Evolutionary conservation across 192 early-diverging fungal genomes (phyloP).

Genomic region (Backusella liffmaniae): DNA sequence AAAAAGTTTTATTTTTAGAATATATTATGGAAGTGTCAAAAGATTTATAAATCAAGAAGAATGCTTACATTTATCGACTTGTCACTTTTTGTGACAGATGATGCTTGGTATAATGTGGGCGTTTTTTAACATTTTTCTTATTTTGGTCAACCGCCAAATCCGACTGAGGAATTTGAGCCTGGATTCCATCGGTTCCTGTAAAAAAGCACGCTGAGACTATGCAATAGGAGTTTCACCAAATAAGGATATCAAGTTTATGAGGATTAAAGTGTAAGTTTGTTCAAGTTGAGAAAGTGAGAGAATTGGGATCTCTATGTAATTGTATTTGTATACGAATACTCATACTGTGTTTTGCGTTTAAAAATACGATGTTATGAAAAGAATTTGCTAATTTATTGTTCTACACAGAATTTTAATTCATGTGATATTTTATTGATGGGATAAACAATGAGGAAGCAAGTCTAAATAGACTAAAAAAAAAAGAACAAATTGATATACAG

Average conservation of each 20-base stretch:
- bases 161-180: neutral
- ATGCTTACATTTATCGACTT: too few species aligned
- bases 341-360: neutral
- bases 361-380: too few species aligned
- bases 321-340: neutral
- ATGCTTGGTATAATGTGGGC: too few species aligned
- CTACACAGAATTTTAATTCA: neutral
- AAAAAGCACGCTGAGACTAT: too few species aligned
- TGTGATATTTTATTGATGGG: neutral
- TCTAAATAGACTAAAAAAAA: neutral
- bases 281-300: too few species aligned
- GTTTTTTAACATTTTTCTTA: neutral
- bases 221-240: neutral
- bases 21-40: neutral
- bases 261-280: neutral
- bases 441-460: neutral
- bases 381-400: neutral
- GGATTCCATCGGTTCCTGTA: too few species aligned
- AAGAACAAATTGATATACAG: neutral
- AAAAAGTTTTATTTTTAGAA: constrained; percentile 7
- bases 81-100: too few species aligned
- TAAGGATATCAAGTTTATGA: neutral
- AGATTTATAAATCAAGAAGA: neutral
- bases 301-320: neutral
- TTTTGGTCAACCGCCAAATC: neutral